Base-by-base conservation (phyloP, 1,284 basidiomycete genomes). In the Kwoniella shivajii region DNA sequence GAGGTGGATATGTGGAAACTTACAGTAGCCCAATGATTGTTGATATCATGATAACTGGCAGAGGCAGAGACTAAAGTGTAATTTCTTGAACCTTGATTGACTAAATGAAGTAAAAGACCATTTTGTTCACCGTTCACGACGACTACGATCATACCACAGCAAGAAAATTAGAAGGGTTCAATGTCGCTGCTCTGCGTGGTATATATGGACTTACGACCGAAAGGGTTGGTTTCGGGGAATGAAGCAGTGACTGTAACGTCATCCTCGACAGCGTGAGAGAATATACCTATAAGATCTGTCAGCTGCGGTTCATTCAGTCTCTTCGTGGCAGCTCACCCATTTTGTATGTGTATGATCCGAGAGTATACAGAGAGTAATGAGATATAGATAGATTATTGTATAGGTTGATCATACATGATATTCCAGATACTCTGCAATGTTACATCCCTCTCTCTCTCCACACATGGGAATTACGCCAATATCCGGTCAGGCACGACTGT, bases 71-170 rank as follows among this genome's bases (percentile, higher is more conserved):
- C 78, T 27, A 93, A 79, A 3, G 89, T 90, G 62, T 89, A 83
- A 71, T 92, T 90, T 64, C 83, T 84, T 57, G 83, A 82, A 18
- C 88, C 88, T 70, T 83, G 85, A 78, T 92, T 94, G 75, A 88
- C 86, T 26, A 93, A 80, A 37, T 82, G 78, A 54, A 93, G 74
- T 22, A 80, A 75, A 29, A 94, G 78, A 49, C 81, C 79, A 78
- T 91, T 94, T 68, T 83, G 84, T 79, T 93, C 88, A 57, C 91
- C 91, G 69, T 94, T 94, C 45, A 91, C 85, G 50, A 93, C 81
- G 59, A 91, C 91, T 92, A 70, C 34, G 63, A 37, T 14, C 33
- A 33, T 18, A n/a, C n/a, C n/a, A n/a, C n/a, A n/a, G n/a, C n/a
- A n/a, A n/a, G n/a, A n/a, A n/a, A n/a, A n/a, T 9, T 42, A 11